A percentile compares a stretch with the other conserved stretches of the same genome.
Evolutionary conservation across 352 stramenopile species (phyloP).

Genomic region (Pythium monospermum): DNA sequence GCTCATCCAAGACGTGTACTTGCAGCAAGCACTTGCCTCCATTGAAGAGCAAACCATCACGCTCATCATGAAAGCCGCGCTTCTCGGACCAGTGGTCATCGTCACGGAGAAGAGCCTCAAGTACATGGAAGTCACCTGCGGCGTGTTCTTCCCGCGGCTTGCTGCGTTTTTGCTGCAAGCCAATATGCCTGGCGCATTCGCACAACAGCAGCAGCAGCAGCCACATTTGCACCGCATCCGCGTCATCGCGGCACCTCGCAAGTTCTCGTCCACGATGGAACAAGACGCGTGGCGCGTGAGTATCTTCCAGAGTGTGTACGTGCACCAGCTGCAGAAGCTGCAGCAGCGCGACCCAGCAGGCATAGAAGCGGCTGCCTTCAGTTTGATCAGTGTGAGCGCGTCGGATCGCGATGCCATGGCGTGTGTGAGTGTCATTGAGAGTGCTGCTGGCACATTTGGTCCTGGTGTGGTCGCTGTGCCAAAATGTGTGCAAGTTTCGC

Average conservation of each 20-base stretch:
- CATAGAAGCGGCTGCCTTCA: neutral
- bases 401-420: neutral
- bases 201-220: constrained; percentile 6
- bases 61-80: constrained; percentile 31
- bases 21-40: constrained; percentile 43
- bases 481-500: constrained; percentile 8
- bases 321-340: neutral
- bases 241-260: neutral
- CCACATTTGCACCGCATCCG: neutral
- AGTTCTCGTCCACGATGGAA: neutral
- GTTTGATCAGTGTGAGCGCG: neutral
- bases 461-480: neutral
- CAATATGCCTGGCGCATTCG: constrained; percentile 22
- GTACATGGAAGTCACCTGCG: constrained; percentile 42
- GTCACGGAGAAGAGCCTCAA: constrained; percentile 39
- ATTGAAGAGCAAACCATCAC: constrained; percentile 52
- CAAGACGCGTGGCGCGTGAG: neutral
- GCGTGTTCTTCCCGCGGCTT: constrained; percentile 48
- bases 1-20: constrained; percentile 35
- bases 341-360: no score
- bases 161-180: constrained; percentile 31
- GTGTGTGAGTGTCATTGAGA: neutral
- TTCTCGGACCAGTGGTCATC: constrained; percentile 45
- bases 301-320: neutral
- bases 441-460: neutral